phyloP scores from a whole-genome alignment of 2,329 filamentous ascomycete genomes.

The Lomentospora prolificans region DNA sequence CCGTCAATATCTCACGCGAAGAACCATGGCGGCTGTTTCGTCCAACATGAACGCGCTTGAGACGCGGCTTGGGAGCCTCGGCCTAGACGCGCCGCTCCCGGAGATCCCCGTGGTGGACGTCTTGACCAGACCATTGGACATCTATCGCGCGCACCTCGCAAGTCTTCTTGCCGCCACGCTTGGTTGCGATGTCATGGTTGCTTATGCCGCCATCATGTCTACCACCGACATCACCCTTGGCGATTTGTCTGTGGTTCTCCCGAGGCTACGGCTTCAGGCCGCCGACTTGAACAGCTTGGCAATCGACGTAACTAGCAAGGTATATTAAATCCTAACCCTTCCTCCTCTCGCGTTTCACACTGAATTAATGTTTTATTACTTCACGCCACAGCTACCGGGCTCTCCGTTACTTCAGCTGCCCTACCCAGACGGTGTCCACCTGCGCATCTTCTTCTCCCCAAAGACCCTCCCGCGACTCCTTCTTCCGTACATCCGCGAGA shows the following conservation, averaged over 20 bases:
- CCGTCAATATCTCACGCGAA: no score
- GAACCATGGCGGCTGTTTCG: not conserved
- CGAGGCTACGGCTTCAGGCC: slow-evolving; percentile 10
- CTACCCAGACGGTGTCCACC: slow-evolving; percentile 44
- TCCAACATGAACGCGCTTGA: slow-evolving; percentile 1
- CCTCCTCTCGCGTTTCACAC: not conserved
- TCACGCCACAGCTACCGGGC: slow-evolving; percentile 36
- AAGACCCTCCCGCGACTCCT: slow-evolving; percentile 44
- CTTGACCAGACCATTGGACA: slow-evolving; percentile 12
- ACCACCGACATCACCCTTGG: slow-evolving; percentile 12
- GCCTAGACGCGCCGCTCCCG: slow-evolving; percentile 7
- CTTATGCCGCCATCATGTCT: slow-evolving; percentile 12
- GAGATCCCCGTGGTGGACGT: slow-evolving; percentile 7
- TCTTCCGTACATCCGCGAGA: slow-evolving; percentile 48
- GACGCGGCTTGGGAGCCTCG: not conserved
- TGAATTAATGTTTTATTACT: not conserved
- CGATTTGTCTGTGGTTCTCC: slow-evolving; percentile 12
- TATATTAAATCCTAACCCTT: not conserved
- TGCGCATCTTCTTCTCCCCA: slow-evolving; percentile 58
- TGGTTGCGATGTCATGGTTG: slow-evolving; percentile 10
- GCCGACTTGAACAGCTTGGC: slow-evolving; percentile 9
- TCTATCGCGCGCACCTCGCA: slow-evolving; percentile 11
- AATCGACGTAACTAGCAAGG: not conserved
- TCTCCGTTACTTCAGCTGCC: slow-evolving; percentile 49
- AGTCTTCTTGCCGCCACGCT: slow-evolving; percentile 8